These are phyloP conservation scores for Paxillus involutus DNA, from an alignment of 768 basidiomycete species.

Conservation along the genomic window DNA sequence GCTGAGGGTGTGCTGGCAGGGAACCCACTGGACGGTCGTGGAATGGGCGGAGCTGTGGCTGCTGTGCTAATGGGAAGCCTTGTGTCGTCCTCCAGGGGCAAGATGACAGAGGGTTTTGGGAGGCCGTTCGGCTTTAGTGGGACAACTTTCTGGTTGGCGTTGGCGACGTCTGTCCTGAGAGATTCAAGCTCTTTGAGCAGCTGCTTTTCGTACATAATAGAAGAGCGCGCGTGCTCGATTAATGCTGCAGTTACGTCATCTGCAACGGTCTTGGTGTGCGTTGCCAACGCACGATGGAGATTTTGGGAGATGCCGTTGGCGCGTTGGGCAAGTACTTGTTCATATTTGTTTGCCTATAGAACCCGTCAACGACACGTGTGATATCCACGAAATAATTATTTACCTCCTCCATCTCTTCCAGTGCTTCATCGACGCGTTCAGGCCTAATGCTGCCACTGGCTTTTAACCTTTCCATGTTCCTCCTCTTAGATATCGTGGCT, in stretches of 20 bases:
- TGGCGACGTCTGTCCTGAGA: conserved; percentile 71
- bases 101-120: conserved; percentile 62
- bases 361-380: conserved; percentile 9
- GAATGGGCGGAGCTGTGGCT: conserved; percentile 22
- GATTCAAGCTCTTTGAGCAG: conserved; percentile 85
- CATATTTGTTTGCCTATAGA: conserved; percentile 83
- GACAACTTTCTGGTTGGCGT: conserved; percentile 60
- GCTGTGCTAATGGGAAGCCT: conserved; percentile 26
- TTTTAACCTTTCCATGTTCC: conserved; percentile 87
- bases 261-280: conserved; percentile 83
- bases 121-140: conserved; percentile 46
- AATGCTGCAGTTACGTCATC: conserved; percentile 89
- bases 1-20: conserved; percentile 13
- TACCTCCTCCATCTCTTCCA: conserved; percentile 93
- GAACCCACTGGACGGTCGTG: conserved; percentile 20
- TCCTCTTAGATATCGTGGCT: conserved; percentile 86
- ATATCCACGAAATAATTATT: conserved; percentile 9
- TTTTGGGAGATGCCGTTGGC: conserved; percentile 94
- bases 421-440: conserved; percentile 84
- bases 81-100: conserved; percentile 62
- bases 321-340: conserved; percentile 79
- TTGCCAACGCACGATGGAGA: conserved; percentile 80
- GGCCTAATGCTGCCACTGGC: conserved; percentile 83
- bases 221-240: conserved; percentile 90
- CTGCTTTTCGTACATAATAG: conserved; percentile 90